Evolutionary conservation across 1,284 basidiomycete genomes (phyloP).

Genomic region (Mycena citricolor): DNA sequence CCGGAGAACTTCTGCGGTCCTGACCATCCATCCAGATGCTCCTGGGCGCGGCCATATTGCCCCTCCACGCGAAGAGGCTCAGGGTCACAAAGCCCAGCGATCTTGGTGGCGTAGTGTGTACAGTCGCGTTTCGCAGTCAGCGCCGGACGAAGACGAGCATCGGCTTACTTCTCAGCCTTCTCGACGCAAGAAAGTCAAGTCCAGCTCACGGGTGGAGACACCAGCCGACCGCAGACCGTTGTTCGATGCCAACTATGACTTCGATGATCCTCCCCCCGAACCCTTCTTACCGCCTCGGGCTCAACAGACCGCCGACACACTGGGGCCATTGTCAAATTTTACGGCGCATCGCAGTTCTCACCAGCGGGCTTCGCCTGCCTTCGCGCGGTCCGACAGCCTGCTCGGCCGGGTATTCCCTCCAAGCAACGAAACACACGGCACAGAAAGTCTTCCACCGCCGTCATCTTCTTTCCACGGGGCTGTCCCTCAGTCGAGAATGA

Average conservation of each 20-base stretch:
- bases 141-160: slow-evolving; percentile 32
- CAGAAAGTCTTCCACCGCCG: slow-evolving; percentile 18
- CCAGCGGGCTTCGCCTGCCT: slow-evolving; percentile 3
- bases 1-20: too few species aligned
- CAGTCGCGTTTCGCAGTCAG: slow-evolving; percentile 49
- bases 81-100: slow-evolving; percentile 30
- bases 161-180: slow-evolving; percentile 13
- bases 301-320: too few species aligned
- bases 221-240: slow-evolving; percentile 21
- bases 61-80: slow-evolving; percentile 12
- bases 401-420: slow-evolving; percentile 31
- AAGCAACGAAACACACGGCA: slow-evolving; percentile 12
- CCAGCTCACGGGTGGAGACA: slow-evolving; percentile 21
- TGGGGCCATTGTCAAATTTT: slow-evolving; percentile 21
- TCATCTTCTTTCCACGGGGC: slow-evolving; percentile 18
- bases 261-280: slow-evolving; percentile 44
- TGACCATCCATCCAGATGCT: slow-evolving; percentile 21
- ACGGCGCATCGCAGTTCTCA: slow-evolving; percentile 16
- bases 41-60: slow-evolving; percentile 26
- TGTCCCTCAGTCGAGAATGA: slow-evolving; percentile 11
- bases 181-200: slow-evolving; percentile 20
- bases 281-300: slow-evolving; percentile 33
- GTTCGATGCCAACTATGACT: slow-evolving; percentile 35
- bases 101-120: slow-evolving; percentile 63
- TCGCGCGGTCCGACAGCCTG: slow-evolving; percentile 29